Evolutionary conservation across 805 yeast genomes (phyloP).

Genomic region (Candida anglica): DNA sequence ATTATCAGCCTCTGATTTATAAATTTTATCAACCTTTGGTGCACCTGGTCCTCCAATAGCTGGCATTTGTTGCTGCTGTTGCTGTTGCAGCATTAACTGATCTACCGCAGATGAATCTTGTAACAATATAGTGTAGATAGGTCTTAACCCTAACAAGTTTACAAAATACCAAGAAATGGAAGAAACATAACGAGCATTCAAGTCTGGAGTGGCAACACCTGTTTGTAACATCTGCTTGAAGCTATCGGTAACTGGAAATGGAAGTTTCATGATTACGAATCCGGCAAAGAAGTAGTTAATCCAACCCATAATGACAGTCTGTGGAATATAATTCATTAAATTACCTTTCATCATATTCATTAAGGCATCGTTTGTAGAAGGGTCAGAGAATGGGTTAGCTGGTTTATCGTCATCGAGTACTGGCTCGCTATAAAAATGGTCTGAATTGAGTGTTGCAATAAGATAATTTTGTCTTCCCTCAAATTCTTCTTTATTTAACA

Average conservation of each 20-base stretch:
- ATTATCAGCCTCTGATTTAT: slow-evolving; percentile 70
- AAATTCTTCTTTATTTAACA: slow-evolving; percentile 52
- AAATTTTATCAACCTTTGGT: slow-evolving; percentile 59
- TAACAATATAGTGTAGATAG: slow-evolving; percentile 70
- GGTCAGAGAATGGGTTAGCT: slow-evolving; percentile 66
- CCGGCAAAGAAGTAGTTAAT: slow-evolving; percentile 91
- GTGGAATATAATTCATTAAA: slow-evolving; percentile 82
- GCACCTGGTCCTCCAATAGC: slow-evolving; percentile 51
- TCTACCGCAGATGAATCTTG: slow-evolving; percentile 47
- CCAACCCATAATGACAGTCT: slow-evolving; percentile 94
- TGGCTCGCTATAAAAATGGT: slow-evolving; percentile 53
- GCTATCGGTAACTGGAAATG: slow-evolving; percentile 85
- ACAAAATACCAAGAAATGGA: slow-evolving; percentile 96
- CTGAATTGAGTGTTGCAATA: slow-evolving; percentile 45
- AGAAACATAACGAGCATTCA: slow-evolving; percentile 89
- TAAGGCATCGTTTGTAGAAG: slow-evolving; percentile 67
- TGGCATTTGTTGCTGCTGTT: slow-evolving; percentile 36
- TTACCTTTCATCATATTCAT: slow-evolving; percentile 77
- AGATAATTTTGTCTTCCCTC: slow-evolving; percentile 46
- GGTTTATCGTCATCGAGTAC: slow-evolving; percentile 34
- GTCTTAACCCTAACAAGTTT: slow-evolving; percentile 75
- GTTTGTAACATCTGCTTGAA: slow-evolving; percentile 91
- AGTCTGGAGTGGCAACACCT: slow-evolving; percentile 78
- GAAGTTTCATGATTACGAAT: slow-evolving; percentile 72
- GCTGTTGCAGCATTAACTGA: slow-evolving; percentile 38